Evolutionary conservation across 805 yeast species (phyloP), one percentile per base, ranked within the genome.

Genomic region (Myxozyma melibiosi): DNA sequence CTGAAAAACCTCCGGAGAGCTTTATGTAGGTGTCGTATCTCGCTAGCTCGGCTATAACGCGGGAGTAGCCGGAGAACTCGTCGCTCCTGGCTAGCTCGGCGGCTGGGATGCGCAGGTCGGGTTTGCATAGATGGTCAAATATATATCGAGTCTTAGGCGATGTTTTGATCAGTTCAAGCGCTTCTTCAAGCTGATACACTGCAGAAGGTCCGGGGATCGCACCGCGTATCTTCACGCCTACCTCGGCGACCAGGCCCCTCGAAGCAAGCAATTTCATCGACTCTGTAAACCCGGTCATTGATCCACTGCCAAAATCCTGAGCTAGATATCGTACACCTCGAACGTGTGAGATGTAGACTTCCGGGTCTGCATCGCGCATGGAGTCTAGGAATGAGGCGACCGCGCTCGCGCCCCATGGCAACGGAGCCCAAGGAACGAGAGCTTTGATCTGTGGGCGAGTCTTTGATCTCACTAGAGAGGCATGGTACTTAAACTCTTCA

Each of bases 391-490:
- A 68, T 38, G 55, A 42, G 4, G 38, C 24, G 3, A 70, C 42
- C 1, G 58, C 61, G 0, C 52, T 55, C 1, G 64, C 42, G 1
- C 80, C 80, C 4, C 66, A 55, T 6, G 74, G 71, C 7, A 77
- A 48, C 4, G 82, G 81, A 0, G 77, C 78, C 79, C 79, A 77
- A 1, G 80, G 79, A n/a, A 78, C 64, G 7, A 76, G 63, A 2
- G 68, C 78, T 38, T 65, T 67, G 31, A 61, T 63, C 40, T 47
- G 46, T 34, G 51, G 16, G 53, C 44, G 30, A 20, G 30, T 8
- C 18, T 31, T 16, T 9, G 27, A 30, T n/a, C 22, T 25, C 31
- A 57, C 48, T 20, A 53, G 48, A 30, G 68, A 54, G 41, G 57
- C 65, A 37, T 74, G 58, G 53, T 56, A 67, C 37, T 61, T 58